Conservation (phyloP, 164 flowering plant species). For the Piper longum region DNA sequence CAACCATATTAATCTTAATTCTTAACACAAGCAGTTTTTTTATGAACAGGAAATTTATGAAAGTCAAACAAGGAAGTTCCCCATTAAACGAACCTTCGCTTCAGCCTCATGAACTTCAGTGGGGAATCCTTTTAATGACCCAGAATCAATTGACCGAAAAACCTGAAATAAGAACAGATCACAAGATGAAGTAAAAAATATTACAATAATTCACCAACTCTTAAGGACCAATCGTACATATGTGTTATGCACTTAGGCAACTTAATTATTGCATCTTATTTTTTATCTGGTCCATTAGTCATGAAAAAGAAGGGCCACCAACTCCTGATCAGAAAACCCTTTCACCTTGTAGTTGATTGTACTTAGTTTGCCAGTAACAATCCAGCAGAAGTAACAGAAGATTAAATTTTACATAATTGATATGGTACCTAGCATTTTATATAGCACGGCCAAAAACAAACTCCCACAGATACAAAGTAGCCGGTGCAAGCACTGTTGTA, state of each 20-base stretch:
- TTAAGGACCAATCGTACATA: no score
- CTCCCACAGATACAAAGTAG: no score
- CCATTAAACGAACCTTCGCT: conserved; percentile 25
- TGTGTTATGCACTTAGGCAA: not conserved
- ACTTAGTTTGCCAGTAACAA: no score
- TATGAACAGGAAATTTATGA: not conserved
- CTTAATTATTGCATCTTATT: not conserved
- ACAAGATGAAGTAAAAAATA: conserved; percentile 1
- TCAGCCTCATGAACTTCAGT: conserved; percentile 18
- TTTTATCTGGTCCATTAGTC: no score
- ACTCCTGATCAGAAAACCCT: no score
- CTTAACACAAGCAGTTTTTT: not conserved
- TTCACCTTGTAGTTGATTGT: no score
- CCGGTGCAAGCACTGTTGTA: no score
- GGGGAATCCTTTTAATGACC: conserved; percentile 67
- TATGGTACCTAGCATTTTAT: no score
- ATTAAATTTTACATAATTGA: no score
- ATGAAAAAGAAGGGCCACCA: no score
- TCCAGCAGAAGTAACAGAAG: no score
- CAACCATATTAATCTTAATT: not conserved
- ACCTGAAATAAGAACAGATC: conserved; percentile 31
- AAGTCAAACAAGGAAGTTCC: not conserved
- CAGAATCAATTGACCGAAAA: conserved; percentile 82
- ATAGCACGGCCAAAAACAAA: no score
- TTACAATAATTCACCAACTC: not conserved